Evolutionary conservation across 495 filamentous ascomycete species (phyloP).

Genomic region (Peziza echinospora): DNA sequence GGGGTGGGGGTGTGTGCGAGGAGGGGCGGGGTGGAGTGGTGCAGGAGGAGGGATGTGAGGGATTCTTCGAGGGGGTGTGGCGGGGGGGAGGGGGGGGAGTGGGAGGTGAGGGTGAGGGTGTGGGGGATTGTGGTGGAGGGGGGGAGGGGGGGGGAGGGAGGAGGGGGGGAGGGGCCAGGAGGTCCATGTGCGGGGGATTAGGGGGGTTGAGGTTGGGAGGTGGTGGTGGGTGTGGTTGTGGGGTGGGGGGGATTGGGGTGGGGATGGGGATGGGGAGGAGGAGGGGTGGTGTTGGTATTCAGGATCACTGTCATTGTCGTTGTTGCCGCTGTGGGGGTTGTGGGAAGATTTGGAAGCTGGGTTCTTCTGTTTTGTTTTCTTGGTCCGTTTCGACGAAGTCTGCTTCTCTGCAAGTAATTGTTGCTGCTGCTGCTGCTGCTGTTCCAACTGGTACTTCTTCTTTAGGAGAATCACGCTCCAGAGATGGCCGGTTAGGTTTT

Average conservation of each 20-base stretch:
- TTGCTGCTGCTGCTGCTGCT: not conserved
- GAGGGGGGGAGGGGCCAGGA: not conserved
- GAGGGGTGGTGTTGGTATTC: too few species aligned
- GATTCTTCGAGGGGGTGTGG: not conserved
- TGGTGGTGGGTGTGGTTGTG: too few species aligned
- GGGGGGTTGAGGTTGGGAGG: not conserved
- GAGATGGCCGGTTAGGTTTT: not conserved
- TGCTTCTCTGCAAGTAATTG: not conserved
- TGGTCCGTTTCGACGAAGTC: too few species aligned
- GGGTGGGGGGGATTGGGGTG: not conserved
- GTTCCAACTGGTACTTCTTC: not conserved
- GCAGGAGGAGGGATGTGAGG: not conserved
- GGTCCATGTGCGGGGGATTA: not conserved
- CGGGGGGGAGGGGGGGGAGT: not conserved
- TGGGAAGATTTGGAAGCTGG: too few species aligned
- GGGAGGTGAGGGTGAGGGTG: not conserved
- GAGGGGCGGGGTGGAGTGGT: not conserved
- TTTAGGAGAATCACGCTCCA: not conserved
- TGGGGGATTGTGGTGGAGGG: not conserved
- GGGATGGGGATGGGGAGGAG: too few species aligned
- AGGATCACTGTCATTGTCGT: too few species aligned
- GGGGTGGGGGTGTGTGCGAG: not conserved
- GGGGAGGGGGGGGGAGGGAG: not conserved
- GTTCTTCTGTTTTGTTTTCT: too few species aligned
- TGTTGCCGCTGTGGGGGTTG: too few species aligned